These are phyloP conservation scores for Fusarium sp. DNA, from an alignment of 2,329 filamentous ascomycete genomes.

Conservation along the genomic window DNA sequence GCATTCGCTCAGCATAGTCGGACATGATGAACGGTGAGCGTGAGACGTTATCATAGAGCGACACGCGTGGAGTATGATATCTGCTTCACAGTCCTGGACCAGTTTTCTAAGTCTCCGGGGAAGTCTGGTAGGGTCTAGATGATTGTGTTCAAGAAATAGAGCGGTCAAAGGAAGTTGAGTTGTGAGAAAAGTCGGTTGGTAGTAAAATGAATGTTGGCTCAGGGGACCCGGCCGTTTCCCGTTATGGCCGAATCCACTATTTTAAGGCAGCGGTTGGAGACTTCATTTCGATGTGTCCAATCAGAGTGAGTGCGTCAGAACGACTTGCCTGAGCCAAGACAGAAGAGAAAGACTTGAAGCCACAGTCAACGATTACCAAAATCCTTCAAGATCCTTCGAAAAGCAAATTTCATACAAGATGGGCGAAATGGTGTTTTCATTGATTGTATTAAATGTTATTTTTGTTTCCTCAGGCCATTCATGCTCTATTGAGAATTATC, in stretches of 20 bases:
- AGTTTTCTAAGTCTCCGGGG: rapidly evolving
- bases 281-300: background rate
- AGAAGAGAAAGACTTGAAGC: background rate
- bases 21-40: conserved; percentile 1
- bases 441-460: background rate
- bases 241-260: background rate
- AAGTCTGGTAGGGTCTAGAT: rapidly evolving
- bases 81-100: background rate
- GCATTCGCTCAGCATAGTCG: background rate
- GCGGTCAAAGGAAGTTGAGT: background rate
- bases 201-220: background rate
- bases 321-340: background rate
- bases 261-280: background rate
- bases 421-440: no score
- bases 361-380: background rate
- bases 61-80: background rate
- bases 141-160: background rate
- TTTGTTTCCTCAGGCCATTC: background rate
- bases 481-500: background rate
- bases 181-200: background rate
- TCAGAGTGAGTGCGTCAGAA: background rate
- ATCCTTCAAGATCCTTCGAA: no score
- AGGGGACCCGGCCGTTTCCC: background rate
- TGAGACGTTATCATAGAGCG: background rate
- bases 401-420: no score